Evolutionary conservation across 1,284 basidiomycete genomes (phyloP).

Genomic region (Afroboletus lepidellus): DNA sequence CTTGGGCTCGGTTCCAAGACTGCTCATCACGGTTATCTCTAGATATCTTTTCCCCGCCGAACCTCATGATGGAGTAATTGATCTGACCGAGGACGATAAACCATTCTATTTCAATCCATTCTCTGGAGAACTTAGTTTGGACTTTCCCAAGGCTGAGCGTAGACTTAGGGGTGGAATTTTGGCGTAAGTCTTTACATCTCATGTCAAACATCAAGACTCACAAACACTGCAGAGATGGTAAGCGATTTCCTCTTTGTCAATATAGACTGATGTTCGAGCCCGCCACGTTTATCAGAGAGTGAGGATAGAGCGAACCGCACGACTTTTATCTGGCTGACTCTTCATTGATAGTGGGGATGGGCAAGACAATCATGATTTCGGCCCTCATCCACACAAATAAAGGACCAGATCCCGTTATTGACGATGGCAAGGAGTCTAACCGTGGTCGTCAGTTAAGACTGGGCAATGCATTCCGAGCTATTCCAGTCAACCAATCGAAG

Average conservation of each 20-base stretch:
- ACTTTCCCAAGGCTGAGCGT: conserved; percentile 82
- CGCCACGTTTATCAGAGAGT: conserved; percentile 42
- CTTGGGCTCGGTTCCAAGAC: conserved; percentile 1
- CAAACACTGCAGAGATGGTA: conserved; percentile 52
- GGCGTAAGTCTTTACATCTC: conserved; percentile 57
- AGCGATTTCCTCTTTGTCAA: conserved; percentile 12
- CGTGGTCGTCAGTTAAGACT: conserved; percentile 61
- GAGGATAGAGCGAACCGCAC: conserved; percentile 17
- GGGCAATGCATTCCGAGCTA: conserved; percentile 54
- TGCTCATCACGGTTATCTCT: not conserved
- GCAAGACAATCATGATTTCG: conserved; percentile 96
- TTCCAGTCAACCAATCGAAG: conserved; percentile 34
- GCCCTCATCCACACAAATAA: conserved; percentile 85
- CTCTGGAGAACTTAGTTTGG: conserved; percentile 90
- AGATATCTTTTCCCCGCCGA: conserved; percentile 71
- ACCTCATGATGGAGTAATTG: conserved; percentile 54
- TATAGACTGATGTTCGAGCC: conserved; percentile 5
- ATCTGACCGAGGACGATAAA: conserved; percentile 67
- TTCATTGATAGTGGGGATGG: conserved; percentile 75
- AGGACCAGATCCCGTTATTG: conserved; percentile 41
- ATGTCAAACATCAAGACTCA: conserved; percentile 11
- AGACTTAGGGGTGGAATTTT: conserved; percentile 85
- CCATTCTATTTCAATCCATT: conserved; percentile 89
- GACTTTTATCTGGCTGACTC: conserved; percentile 10
- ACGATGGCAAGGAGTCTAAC: conserved; percentile 31